These are phyloP conservation scores for Paragyromitra xinjiangensis DNA, from an alignment of 495 filamentous ascomycete species.

Conservation along the genomic window DNA sequence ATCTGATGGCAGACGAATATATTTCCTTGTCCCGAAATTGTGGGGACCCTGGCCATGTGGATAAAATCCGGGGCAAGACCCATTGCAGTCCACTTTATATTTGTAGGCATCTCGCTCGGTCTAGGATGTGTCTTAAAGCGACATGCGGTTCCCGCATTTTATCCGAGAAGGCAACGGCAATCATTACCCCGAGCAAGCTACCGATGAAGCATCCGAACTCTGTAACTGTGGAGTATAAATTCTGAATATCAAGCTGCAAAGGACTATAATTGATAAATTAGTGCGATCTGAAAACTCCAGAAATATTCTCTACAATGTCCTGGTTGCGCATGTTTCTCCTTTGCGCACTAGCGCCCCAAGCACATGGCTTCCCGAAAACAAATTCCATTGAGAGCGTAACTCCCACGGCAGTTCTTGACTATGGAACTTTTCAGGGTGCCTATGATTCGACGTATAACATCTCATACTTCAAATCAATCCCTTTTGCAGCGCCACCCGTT, in stretches of 20 bases:
- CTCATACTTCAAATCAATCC: constrained; percentile 67
- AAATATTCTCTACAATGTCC: constrained; percentile 1
- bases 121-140: neutral
- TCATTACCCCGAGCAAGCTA: constrained; percentile 13
- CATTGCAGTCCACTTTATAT: neutral
- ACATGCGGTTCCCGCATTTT: neutral
- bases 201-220: too few relatives aligned
- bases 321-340: neutral
- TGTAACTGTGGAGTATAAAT: constrained; percentile 6
- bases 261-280: neutral
- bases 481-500: constrained; percentile 67
- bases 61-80: constrained; percentile 30
- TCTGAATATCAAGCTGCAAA: neutral
- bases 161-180: neutral
- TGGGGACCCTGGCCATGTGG: neutral
- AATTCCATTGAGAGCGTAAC: neutral
- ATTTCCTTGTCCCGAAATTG: neutral
- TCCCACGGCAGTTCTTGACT: constrained; percentile 49
- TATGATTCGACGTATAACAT: constrained; percentile 65
- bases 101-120: constrained; percentile 22
- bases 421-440: constrained; percentile 67
- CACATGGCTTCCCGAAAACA: neutral
- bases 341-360: neutral
- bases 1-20: too few relatives aligned
- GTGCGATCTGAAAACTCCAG: neutral